Conservation (phyloP, 2,329 filamentous ascomycete genomes). For the Aspergillus unguis region DNA sequence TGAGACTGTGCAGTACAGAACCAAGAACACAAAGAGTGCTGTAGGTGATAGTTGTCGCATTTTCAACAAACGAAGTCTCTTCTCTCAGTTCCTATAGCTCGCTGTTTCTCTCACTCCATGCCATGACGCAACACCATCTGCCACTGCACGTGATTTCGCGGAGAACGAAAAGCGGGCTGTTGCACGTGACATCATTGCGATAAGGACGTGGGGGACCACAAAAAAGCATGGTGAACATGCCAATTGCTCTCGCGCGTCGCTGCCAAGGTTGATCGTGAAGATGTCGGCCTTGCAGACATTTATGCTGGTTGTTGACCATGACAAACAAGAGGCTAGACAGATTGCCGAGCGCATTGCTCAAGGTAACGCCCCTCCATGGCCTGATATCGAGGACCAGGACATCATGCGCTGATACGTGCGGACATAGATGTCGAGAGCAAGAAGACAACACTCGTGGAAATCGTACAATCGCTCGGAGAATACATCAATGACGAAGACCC, state of each 20-base stretch:
- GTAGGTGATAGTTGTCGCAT: constrained; percentile 12
- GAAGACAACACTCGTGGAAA: constrained; percentile 58
- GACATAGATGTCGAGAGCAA: constrained; percentile 55
- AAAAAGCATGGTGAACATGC: constrained; percentile 22
- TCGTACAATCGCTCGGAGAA: constrained; percentile 63
- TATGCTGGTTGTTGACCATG: constrained; percentile 46
- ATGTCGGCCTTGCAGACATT: constrained; percentile 51
- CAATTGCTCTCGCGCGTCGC: constrained; percentile 11
- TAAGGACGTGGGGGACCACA: constrained; percentile 20
- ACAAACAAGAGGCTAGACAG: constrained; percentile 44
- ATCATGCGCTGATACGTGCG: constrained; percentile 18
- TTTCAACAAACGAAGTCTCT: constrained; percentile 2
- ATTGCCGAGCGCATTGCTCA: constrained; percentile 46
- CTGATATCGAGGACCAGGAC: neutral
- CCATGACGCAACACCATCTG: constrained; percentile 23
- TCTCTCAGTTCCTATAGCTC: neutral
- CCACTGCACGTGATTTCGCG: constrained; percentile 15
- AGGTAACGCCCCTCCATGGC: constrained; percentile 31
- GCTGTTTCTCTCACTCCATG: too few species aligned
- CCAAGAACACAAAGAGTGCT: constrained; percentile 4
- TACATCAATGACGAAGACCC: constrained; percentile 66
- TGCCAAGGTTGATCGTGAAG: constrained; percentile 20
- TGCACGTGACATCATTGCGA: constrained; percentile 23
- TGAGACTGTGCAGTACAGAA: constrained; percentile 14
- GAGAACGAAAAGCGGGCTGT: constrained; percentile 7